These are phyloP conservation scores for Coemansia sp. DNA, from an alignment of 192 early-diverging fungal species.

Conservation along the genomic window DNA sequence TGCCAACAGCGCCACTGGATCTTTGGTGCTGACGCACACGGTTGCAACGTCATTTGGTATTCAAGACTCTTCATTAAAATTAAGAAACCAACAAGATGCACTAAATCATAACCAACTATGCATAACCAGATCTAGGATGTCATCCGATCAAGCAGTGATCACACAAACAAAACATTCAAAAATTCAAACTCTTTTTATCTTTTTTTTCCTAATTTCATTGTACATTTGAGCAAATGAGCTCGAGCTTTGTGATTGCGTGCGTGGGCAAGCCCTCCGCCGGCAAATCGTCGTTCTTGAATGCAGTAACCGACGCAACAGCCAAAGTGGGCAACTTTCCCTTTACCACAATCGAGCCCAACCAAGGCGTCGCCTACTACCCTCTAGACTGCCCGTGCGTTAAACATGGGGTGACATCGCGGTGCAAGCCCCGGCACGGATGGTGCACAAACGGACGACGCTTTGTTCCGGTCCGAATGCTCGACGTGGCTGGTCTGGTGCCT, in stretches of 20 bases:
- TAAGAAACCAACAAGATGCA: too few relatives aligned
- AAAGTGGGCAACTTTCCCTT: slow-evolving; percentile 86
- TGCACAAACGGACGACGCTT: slow-evolving; percentile 65
- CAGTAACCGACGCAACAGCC: slow-evolving; percentile 76
- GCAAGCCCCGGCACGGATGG: slow-evolving; percentile 73
- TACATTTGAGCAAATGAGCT: slow-evolving; percentile 28
- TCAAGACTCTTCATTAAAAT: too few relatives aligned
- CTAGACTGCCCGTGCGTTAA: slow-evolving; percentile 68
- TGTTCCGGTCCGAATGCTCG: slow-evolving; percentile 73
- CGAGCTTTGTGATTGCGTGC: slow-evolving; percentile 62
- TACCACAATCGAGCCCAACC: slow-evolving; percentile 84
- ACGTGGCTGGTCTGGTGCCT: slow-evolving; percentile 83
- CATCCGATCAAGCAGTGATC: too few relatives aligned
- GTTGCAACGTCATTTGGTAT: too few relatives aligned
- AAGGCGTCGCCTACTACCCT: slow-evolving; percentile 74
- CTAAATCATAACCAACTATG: too few relatives aligned
- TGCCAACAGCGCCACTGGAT: too few relatives aligned
- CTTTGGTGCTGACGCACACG: too few relatives aligned
- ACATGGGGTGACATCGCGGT: slow-evolving; percentile 56
- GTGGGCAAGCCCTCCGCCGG: slow-evolving; percentile 80
- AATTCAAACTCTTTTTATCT: background rate
- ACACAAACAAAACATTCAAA: background rate
- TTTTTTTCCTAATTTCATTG: slow-evolving; percentile 1
- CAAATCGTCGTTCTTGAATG: slow-evolving; percentile 80
- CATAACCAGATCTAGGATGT: too few relatives aligned